Conservation (phyloP, 164 flowering plant species). For the Echeveria elegans region DNA sequence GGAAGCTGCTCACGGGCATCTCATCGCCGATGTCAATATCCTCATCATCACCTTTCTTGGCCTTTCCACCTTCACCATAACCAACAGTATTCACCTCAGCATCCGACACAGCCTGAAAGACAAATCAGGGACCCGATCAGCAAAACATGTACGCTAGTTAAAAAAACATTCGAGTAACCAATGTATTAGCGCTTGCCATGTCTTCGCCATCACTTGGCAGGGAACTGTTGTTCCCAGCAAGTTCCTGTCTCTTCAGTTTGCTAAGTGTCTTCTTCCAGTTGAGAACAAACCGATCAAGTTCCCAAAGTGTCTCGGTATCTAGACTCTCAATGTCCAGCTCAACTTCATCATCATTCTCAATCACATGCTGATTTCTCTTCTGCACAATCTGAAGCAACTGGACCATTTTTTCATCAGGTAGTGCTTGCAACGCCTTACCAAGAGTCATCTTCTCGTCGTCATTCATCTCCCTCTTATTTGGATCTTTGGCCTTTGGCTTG, state of each 20-base stretch:
- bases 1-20: slow-evolving; percentile 36
- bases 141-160: background rate
- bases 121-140: background rate
- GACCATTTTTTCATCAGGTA: slow-evolving; percentile 60
- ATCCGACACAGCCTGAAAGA: slow-evolving; percentile 15
- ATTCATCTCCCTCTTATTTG: slow-evolving; percentile 54
- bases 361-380: slow-evolving; percentile 37
- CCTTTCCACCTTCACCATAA: slow-evolving; percentile 19
- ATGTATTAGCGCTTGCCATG: slow-evolving; percentile 21
- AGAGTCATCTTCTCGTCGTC: slow-evolving; percentile 50
- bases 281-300: slow-evolving; percentile 63
- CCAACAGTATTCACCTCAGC: slow-evolving; percentile 20
- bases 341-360: slow-evolving; percentile 60
- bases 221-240: slow-evolving; percentile 28
- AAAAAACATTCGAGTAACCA: background rate
- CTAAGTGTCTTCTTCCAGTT: slow-evolving; percentile 52
- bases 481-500: slow-evolving; percentile 63
- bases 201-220: slow-evolving; percentile 15
- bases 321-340: slow-evolving; percentile 70
- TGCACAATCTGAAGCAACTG: slow-evolving; percentile 51
- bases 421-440: slow-evolving; percentile 46
- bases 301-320: slow-evolving; percentile 76
- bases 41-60: slow-evolving; percentile 33
- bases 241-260: slow-evolving; percentile 49
- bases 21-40: slow-evolving; percentile 49